A percentile compares a stretch with the other conserved stretches of the same genome.
phyloP scores from a whole-genome alignment of 495 filamentous ascomycete genomes.

The Penicillium macrosclerotiorum region DNA sequence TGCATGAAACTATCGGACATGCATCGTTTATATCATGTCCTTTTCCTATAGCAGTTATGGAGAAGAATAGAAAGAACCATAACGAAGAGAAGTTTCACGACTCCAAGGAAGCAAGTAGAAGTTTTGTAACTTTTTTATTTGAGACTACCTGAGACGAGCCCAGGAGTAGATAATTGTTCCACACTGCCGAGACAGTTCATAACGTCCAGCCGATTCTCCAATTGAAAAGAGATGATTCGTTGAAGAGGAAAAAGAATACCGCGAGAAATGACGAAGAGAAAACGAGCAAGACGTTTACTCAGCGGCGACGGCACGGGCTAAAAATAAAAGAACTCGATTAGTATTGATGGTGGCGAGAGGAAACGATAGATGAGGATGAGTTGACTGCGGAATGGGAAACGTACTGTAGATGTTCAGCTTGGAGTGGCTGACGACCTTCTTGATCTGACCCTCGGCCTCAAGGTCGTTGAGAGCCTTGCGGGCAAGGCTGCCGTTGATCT shows the following conservation, averaged over 20 bases:
- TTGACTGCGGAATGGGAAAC: conserved; percentile 23
- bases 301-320: conserved; percentile 51
- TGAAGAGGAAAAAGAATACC: conserved; percentile 39
- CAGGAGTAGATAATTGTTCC: conserved; percentile 30
- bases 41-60: too few relatives aligned
- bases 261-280: conserved; percentile 37
- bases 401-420: conserved; percentile 96
- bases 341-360: background rate
- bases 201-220: conserved; percentile 43
- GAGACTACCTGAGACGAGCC: conserved; percentile 29
- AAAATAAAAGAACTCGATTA: conserved; percentile 20
- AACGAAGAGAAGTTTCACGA: too few relatives aligned
- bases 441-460: conserved; percentile 97
- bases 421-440: conserved; percentile 95
- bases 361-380: too few relatives aligned
- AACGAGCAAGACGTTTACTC: conserved; percentile 48
- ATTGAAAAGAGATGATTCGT: conserved; percentile 48
- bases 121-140: conserved; percentile 38
- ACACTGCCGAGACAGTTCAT: conserved; percentile 37
- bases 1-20: too few relatives aligned
- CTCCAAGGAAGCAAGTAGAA: conserved; percentile 12
- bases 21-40: too few relatives aligned
- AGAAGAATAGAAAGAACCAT: too few relatives aligned
- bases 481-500: conserved; percentile 99
- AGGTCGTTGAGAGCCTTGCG: conserved; percentile 86